Evolutionary conservation across 2,329 filamentous ascomycete genomes (phyloP).

Genomic region (Colletotrichum higginsianum): DNA sequence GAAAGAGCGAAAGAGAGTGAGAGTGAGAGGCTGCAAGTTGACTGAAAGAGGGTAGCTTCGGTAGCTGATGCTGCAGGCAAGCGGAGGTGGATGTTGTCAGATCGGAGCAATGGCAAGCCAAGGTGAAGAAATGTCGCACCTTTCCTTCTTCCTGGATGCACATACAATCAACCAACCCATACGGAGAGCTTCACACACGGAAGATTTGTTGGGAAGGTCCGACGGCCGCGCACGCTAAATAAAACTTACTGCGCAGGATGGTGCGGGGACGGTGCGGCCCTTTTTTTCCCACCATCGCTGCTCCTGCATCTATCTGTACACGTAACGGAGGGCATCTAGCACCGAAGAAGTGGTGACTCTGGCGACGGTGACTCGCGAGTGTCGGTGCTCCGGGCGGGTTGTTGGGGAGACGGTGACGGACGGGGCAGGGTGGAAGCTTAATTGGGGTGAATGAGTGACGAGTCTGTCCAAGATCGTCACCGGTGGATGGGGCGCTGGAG

Average conservation of each 20-base stretch:
- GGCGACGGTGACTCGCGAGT: neutral
- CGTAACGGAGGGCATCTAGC: neutral
- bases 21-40: neutral
- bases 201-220: slow-evolving; percentile 41
- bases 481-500: neutral
- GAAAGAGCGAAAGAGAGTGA: neutral
- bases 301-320: neutral
- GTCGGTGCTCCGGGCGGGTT: slow-evolving; percentile 26
- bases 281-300: neutral
- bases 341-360: no score
- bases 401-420: slow-evolving; percentile 8
- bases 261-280: slow-evolving; percentile 24
- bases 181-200: slow-evolving; percentile 11
- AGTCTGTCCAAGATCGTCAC: slow-evolving; percentile 3
- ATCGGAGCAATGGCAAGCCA: slow-evolving; percentile 31
- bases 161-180: neutral
- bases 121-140: slow-evolving; percentile 37
- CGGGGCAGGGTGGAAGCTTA: neutral
- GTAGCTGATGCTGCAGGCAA: slow-evolving; percentile 17
- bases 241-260: slow-evolving; percentile 33
- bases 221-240: slow-evolving; percentile 27
- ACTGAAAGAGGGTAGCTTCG: neutral
- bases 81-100: slow-evolving; percentile 12
- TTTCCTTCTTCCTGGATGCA: slow-evolving; percentile 3
- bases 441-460: neutral